phyloP scores from a whole-genome alignment of 1,284 basidiomycete species.

The Anthracocystis setariae region DNA sequence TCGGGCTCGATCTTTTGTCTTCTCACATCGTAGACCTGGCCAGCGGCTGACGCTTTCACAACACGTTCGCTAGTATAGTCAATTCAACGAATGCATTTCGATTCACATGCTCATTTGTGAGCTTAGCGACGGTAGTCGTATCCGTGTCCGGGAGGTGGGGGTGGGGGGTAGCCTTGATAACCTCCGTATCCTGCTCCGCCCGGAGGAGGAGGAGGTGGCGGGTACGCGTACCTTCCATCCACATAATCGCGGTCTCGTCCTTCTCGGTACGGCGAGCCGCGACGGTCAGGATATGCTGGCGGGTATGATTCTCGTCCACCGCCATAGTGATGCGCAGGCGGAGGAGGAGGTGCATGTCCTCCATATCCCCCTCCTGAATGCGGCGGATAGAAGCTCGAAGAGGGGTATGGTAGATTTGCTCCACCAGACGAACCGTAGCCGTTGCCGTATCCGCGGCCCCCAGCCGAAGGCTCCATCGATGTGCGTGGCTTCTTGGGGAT shows the following conservation, averaged over 20 bases:
- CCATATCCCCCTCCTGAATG: constrained; percentile 11
- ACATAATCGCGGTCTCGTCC: constrained; percentile 43
- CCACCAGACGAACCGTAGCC: constrained; percentile 25
- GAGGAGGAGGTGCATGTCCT: constrained; percentile 26
- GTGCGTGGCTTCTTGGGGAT: constrained; percentile 55
- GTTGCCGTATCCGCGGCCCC: constrained; percentile 31
- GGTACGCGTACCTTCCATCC: constrained; percentile 36
- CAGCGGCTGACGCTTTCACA: no score
- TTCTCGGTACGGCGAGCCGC: constrained; percentile 40
- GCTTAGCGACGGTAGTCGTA: constrained; percentile 46
- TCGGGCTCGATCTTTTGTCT: not conserved
- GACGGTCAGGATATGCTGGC: constrained; percentile 29
- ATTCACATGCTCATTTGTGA: constrained; percentile 4
- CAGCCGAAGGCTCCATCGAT: constrained; percentile 37
- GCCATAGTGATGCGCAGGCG: constrained; percentile 20
- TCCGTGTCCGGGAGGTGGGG: constrained; percentile 29
- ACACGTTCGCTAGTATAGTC: not conserved
- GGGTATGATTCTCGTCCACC: constrained; percentile 34
- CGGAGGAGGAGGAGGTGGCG: constrained; percentile 34
- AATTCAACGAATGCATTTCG: constrained; percentile 2
- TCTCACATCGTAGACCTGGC: no score
- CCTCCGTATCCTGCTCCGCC: constrained; percentile 28
- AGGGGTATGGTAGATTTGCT: constrained; percentile 18
- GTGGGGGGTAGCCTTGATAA: constrained; percentile 28
- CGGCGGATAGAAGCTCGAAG: constrained; percentile 25